Evolutionary conservation across 192 early-diverging fungal genomes (phyloP).

Genomic region (Funneliformis geosporum): DNA sequence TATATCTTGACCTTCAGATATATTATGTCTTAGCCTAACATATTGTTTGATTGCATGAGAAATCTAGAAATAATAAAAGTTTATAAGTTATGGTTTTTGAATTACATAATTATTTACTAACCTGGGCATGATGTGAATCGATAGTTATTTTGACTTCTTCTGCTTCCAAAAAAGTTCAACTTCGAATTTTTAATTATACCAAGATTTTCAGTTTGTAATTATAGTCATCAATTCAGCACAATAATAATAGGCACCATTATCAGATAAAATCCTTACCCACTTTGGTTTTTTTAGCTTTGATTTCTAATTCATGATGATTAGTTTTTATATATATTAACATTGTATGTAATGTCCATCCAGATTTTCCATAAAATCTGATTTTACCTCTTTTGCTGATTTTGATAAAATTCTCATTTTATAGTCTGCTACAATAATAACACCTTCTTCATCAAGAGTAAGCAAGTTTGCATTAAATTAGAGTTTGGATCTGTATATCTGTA

Average conservation of each 20-base stretch:
- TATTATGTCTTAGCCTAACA: not conserved
- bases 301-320: not conserved
- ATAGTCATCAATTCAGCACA: not conserved
- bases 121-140: not conserved
- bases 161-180: constrained; percentile 8
- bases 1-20: not conserved
- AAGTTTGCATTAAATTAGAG: too few relatives aligned
- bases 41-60: not conserved
- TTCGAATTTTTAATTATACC: not conserved
- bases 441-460: too few relatives aligned
- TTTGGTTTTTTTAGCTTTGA: not conserved
- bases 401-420: constrained; percentile 18
- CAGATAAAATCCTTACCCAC: not conserved
- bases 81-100: not conserved
- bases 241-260: not conserved
- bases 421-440: not conserved
- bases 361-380: constrained; percentile 21
- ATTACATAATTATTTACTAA: not conserved
- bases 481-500: too few relatives aligned
- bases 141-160: not conserved
- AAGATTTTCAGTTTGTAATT: not conserved
- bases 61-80: not conserved
- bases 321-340: not conserved
- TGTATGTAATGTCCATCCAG: not conserved
- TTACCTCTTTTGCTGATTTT: not conserved